A percentile compares a stretch with the other conserved stretches of the same genome.
Evolutionary conservation across 1,284 basidiomycete species (phyloP).

Genomic region (Sanghuangporus weigelae): DNA sequence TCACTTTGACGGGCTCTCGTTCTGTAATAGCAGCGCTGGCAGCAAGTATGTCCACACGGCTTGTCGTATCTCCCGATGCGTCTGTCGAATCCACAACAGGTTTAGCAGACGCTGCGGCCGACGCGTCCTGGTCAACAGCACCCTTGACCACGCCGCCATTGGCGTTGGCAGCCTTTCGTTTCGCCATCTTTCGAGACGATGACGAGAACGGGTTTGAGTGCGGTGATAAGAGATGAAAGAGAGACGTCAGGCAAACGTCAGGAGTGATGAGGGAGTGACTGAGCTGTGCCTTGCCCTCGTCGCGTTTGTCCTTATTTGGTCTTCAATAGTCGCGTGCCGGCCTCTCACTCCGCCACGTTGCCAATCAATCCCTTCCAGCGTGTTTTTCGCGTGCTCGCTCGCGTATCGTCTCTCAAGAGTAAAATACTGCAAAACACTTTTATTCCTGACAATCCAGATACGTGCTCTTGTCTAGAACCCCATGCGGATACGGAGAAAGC

Average conservation of each 20-base stretch:
- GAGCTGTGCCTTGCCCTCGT: neutral
- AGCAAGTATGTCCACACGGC: slow-evolving; percentile 15
- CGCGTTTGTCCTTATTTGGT: slow-evolving; percentile 7
- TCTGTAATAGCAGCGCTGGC: slow-evolving; percentile 24
- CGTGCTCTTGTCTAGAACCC: neutral
- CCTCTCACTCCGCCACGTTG: neutral
- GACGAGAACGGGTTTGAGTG: neutral
- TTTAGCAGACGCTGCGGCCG: neutral
- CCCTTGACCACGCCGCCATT: neutral
- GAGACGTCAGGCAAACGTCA: neutral
- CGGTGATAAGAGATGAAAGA: neutral
- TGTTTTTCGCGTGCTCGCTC: slow-evolving; percentile 24
- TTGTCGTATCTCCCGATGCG: neutral
- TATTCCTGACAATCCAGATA: neutral
- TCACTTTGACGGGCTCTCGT: slow-evolving; percentile 74
- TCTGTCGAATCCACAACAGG: neutral
- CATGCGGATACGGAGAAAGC: neutral
- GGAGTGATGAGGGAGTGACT: neutral
- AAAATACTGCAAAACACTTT: no score
- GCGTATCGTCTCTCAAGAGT: neutral
- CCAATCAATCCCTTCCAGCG: neutral
- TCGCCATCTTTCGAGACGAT: slow-evolving; percentile 4
- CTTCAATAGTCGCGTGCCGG: neutral
- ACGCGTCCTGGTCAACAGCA: neutral
- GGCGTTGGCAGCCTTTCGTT: neutral